A percentile compares a stretch with the other conserved stretches of the same genome.
These are phyloP conservation scores for Boletus austroedulis DNA, from an alignment of 1,284 basidiomycete genomes.

Conservation along the genomic window DNA sequence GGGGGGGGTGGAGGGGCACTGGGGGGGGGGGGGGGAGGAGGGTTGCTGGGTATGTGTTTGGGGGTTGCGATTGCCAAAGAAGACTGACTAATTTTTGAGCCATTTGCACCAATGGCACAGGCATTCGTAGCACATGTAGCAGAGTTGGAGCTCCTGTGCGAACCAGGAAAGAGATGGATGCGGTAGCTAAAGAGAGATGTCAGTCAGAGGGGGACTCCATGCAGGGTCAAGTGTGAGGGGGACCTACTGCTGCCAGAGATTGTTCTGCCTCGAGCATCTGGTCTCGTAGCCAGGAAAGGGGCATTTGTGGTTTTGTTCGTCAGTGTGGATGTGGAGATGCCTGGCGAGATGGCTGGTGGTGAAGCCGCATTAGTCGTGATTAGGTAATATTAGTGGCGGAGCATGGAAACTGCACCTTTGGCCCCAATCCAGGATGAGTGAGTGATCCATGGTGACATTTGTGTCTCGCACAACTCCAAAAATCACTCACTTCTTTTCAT, in stretches of 20 bases:
- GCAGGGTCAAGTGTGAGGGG: conserved; percentile 15
- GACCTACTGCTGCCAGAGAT: conserved; percentile 78
- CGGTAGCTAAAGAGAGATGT: conserved; percentile 50
- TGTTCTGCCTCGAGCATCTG: conserved; percentile 76
- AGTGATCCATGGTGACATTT: conserved; percentile 37
- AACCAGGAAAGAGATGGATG: conserved; percentile 70
- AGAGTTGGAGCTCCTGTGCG: conserved; percentile 53
- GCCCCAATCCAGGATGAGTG: conserved; percentile 53
- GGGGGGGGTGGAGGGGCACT: too few species aligned
- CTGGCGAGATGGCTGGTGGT: conserved; percentile 82
- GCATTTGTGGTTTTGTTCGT: conserved; percentile 77
- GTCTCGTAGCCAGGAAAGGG: conserved; percentile 83
- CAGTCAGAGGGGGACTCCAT: conserved; percentile 10
- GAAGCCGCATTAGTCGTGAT: too few species aligned
- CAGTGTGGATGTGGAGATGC: conserved; percentile 79
- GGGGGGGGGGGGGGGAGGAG: too few species aligned
- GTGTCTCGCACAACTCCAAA: conserved; percentile 34
- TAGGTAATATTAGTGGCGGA: too few species aligned
- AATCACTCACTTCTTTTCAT: too few species aligned
- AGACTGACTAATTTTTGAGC: conserved; percentile 26
- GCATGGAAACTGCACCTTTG: too few species aligned
- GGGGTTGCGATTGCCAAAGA: conserved; percentile 21
- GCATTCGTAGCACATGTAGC: conserved; percentile 50
- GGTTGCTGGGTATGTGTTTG: conserved; percentile 29
- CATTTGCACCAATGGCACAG: conserved; percentile 39